phyloP scores from a whole-genome alignment of 148 eudicot genomes.

The Limonium bicolor region DNA sequence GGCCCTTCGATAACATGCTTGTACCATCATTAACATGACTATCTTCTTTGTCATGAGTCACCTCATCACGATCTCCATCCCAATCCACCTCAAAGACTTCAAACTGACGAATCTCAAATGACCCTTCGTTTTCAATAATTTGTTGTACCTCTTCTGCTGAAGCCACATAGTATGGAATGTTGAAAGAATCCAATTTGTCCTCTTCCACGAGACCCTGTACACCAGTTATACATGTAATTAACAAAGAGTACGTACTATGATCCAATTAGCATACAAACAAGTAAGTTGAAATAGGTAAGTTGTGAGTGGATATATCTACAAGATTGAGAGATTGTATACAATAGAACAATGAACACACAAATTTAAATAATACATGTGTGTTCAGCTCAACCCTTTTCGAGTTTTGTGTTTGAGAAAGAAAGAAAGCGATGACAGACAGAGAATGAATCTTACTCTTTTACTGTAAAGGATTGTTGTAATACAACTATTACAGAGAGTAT shows the following conservation, averaged over 20 bases:
- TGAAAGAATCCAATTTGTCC: conserved; percentile 50
- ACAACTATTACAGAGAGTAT: no score
- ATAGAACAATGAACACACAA: no score
- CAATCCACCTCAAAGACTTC: conserved; percentile 34
- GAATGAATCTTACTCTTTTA: no score
- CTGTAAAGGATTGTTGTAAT: no score
- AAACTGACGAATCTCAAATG: conserved; percentile 21
- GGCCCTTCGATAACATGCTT: conserved; percentile 18
- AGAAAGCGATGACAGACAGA: no score
- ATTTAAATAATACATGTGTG: no score
- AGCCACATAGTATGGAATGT: conserved; percentile 57
- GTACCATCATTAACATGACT: not conserved
- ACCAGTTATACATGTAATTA: not conserved
- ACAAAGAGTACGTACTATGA: not conserved
- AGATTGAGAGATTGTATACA: no score
- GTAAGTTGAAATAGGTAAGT: no score
- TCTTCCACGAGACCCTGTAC: conserved; percentile 45
- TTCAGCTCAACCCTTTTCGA: no score
- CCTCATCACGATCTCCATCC: conserved; percentile 13
- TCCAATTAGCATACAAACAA: not conserved
- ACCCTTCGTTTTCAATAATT: conserved; percentile 33
- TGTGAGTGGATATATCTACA: no score
- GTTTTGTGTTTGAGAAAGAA: no score
- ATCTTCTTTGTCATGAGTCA: not conserved
- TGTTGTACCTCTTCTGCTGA: conserved; percentile 30